These are phyloP conservation scores for Lipomyces orientalis DNA, from an alignment of 805 yeast species.

Conservation along the genomic window DNA sequence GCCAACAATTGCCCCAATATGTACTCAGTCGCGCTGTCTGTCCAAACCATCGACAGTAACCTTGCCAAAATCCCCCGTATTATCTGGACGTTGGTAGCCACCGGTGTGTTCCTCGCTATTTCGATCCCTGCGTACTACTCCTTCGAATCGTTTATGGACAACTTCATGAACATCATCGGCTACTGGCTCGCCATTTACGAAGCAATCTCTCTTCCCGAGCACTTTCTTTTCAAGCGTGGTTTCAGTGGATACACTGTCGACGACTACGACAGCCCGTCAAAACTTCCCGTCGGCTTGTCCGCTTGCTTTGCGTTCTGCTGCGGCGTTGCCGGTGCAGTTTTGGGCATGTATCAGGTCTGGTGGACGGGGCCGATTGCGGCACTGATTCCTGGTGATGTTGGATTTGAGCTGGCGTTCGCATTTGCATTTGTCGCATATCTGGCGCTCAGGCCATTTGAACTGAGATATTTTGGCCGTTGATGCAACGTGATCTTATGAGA, in stretches of 20 bases:
- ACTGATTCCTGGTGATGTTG: constrained; percentile 78
- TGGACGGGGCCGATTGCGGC: constrained; percentile 72
- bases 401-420: constrained; percentile 74
- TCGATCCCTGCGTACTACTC: constrained; percentile 86
- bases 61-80: constrained; percentile 79
- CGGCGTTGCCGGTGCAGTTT: constrained; percentile 83
- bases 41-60: constrained; percentile 81
- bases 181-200: constrained; percentile 89
- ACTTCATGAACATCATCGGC: constrained; percentile 90
- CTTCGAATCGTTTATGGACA: constrained; percentile 73
- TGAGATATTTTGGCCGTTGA: constrained; percentile 58
- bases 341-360: constrained; percentile 90
- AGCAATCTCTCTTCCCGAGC: constrained; percentile 78
- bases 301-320: constrained; percentile 78
- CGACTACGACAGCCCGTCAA: constrained; percentile 61
- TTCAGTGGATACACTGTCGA: constrained; percentile 62
- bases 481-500: neutral
- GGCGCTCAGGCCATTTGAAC: constrained; percentile 65
- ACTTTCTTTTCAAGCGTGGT: constrained; percentile 75
- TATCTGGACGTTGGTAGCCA: constrained; percentile 78
- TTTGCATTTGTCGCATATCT: constrained; percentile 70
- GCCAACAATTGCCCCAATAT: constrained; percentile 93
- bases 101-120: constrained; percentile 77
- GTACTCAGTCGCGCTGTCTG: constrained; percentile 86
- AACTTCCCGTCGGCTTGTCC: constrained; percentile 77